Base-by-base conservation (phyloP, 2,329 filamentous ascomycete species). In the Hymenotorrendiella dingleyae region DNA sequence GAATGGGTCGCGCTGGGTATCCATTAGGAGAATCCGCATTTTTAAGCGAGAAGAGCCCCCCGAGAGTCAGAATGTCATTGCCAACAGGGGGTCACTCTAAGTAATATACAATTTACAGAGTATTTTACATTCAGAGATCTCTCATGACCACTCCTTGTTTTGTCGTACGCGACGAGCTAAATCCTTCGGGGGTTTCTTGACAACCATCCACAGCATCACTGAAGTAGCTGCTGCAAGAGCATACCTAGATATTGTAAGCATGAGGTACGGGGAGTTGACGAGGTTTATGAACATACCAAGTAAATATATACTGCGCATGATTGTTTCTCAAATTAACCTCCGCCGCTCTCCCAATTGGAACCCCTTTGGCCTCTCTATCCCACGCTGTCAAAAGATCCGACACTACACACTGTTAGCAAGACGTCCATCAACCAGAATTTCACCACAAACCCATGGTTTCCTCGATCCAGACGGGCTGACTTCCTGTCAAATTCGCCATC, bases 261-360 rank as follows among this genome's bases (percentile, higher is more conserved):
- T 32, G 16, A 23, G 24, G 14, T 30, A 23, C 11, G 14, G 17
- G 22, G 23, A 24, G 24, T 17, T 17, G 29, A 36, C 19, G 27
- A 40, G 19, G 21, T 6, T 28, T 28, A 27, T 23, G 33, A 29
- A 67, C 81, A 60, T 78, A 97, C 93, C 93, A 98, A 54, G 93
- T 98, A 65, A 96, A 93, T 55, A 98, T 98, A 66, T 98, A 98
- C 71, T 97, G 93, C 51, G 87, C 82, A 66, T 98, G 93, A 67
- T 94, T 97, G 63, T 98, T 98, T 63, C 88, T 79, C 60, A 98
- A 70, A 62, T 94, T 94, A 47, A 98, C 90, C 67, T 94, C 88
- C 4, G 93, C 78, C 6, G 87, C 70, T 60, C 91, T 77, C 11
- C 90, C 93, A 61, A 96, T 91, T 2, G 93, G 93, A 46, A 96